Conservation (phyloP, 2,329 filamentous ascomycete species). For the Fusarium sp. region DNA sequence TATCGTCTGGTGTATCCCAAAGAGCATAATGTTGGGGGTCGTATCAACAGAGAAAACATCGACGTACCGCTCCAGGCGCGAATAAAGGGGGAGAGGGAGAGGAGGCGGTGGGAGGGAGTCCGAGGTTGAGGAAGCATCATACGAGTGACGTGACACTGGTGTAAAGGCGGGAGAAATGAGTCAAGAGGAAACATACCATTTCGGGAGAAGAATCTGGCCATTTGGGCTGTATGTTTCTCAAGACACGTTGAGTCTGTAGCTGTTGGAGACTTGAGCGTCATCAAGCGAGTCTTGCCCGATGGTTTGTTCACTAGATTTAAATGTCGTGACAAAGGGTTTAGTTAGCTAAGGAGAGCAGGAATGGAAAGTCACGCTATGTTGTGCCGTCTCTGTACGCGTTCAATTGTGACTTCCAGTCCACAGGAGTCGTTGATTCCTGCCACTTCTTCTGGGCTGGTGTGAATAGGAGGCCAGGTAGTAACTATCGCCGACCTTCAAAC, state of each 20-base stretch:
- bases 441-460: neutral
- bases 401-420: slow-evolving; percentile 19
- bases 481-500: neutral
- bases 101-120: neutral
- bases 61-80: neutral
- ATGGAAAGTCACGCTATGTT: slow-evolving; percentile 2
- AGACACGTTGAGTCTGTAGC: neutral
- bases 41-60: slow-evolving; percentile 7
- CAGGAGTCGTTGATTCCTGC: slow-evolving; percentile 10
- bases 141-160: slow-evolving; percentile 29
- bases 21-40: neutral
- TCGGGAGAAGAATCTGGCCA: neutral
- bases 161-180: slow-evolving; percentile 15
- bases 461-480: neutral
- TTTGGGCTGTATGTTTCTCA: neutral
- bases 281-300: neutral
- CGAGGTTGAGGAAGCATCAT: slow-evolving; percentile 17
- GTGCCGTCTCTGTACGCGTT: slow-evolving; percentile 15
- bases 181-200: neutral
- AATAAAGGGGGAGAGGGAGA: neutral
- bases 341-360: neutral
- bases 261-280: neutral
- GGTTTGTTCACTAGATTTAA: neutral
- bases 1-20: slow-evolving; percentile 7
- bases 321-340: neutral